Conservation (phyloP, 176 grass and related monocot genomes). For the Bolboschoenus planiculmis region DNA sequence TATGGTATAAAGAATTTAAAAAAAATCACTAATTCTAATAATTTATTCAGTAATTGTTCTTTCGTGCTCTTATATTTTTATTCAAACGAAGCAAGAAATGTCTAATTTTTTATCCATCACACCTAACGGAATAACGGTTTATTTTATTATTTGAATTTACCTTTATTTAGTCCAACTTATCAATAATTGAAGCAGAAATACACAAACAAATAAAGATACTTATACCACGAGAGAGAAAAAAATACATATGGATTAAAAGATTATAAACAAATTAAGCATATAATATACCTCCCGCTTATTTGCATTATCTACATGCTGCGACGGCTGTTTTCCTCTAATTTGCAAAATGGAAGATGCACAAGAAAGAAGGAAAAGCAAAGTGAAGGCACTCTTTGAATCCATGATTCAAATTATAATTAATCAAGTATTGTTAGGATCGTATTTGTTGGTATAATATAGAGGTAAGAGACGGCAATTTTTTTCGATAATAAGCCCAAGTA, state of each 20-base stretch:
- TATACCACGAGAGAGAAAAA: not conserved
- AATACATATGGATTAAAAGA: not conserved
- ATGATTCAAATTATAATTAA: not conserved
- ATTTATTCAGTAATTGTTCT: too few relatives aligned
- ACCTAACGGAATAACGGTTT: too few relatives aligned
- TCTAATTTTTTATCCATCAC: too few relatives aligned
- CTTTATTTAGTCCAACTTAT: too few relatives aligned
- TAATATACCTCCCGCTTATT: not conserved
- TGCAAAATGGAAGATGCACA: not conserved
- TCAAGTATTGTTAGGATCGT: not conserved
- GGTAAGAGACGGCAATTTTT: not conserved
- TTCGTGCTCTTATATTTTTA: too few relatives aligned
- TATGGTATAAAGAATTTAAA: too few relatives aligned
- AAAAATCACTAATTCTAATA: too few relatives aligned
- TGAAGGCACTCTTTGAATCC: not conserved
- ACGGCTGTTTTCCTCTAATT: not conserved
- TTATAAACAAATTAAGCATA: not conserved
- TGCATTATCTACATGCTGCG: not conserved
- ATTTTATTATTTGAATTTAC: too few relatives aligned
- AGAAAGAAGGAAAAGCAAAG: not conserved
- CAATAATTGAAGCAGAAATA: too few relatives aligned
- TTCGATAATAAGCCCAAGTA: not conserved
- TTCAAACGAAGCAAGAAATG: too few relatives aligned
- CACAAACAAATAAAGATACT: too few relatives aligned
- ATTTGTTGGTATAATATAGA: not conserved